Percentiles rank a stretch among this genome's conserved stretches.
These are phyloP conservation scores for Hymenoscyphus fructigenus DNA, from an alignment of 2,329 filamentous ascomycete species.

Conservation along the genomic window DNA sequence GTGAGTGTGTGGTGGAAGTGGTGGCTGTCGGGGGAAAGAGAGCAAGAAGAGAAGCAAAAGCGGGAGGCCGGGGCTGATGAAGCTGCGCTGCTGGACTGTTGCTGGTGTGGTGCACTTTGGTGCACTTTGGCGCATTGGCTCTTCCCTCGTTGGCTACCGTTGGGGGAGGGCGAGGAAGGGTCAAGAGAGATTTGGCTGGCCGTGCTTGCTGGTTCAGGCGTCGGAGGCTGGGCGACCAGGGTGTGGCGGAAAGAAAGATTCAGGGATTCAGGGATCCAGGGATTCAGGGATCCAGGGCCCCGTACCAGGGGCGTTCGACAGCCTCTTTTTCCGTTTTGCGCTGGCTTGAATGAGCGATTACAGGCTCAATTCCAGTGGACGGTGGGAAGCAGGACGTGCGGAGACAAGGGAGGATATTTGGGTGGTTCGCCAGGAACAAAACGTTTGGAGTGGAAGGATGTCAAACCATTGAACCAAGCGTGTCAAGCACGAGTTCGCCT, in stretches of 20 bases:
- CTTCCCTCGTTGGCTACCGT: too few species aligned
- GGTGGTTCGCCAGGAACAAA: neutral
- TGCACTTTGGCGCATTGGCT: neutral
- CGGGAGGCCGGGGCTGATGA: neutral
- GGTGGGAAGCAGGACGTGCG: neutral
- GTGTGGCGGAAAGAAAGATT: neutral
- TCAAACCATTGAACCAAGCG: neutral
- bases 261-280: neutral
- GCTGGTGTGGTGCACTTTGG: neutral
- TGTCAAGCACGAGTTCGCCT: neutral
- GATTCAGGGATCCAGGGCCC: neutral
- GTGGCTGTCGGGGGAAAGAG: constrained; percentile 1
- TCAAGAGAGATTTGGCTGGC: neutral
- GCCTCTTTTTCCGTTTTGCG: too few species aligned
- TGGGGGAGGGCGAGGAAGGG: neutral
- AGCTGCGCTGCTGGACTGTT: neutral
- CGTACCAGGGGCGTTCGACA: too few species aligned
- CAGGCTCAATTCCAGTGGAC: neutral
- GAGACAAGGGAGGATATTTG: neutral
- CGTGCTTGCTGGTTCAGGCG: neutral
- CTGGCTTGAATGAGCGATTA: neutral
- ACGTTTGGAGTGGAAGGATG: neutral
- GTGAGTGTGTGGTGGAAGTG: constrained; percentile 13
- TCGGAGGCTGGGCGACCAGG: neutral
- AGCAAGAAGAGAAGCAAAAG: constrained; percentile 9